Percentiles rank a stretch among this genome's conserved stretches.
phyloP scores from a whole-genome alignment of 495 filamentous ascomycete species.

The Sphaerosporella brunnea region DNA sequence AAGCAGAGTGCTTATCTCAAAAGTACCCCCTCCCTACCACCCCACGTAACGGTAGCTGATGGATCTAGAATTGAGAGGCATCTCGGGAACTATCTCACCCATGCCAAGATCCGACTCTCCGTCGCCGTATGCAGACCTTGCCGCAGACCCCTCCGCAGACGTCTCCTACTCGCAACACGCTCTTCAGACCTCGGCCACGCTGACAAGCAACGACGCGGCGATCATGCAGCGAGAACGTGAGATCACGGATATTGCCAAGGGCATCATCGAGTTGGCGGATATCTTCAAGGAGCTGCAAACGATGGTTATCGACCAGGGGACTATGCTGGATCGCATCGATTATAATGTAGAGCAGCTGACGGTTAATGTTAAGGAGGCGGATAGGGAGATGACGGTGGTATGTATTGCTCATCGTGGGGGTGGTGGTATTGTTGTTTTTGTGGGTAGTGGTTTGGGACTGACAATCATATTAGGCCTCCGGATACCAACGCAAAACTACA shows the following conservation, averaged over 20 bases:
- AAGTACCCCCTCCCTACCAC: slow-evolving; percentile 37
- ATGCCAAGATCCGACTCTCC: slow-evolving; percentile 37
- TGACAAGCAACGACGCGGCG: slow-evolving; percentile 60
- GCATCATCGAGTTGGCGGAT: slow-evolving; percentile 89
- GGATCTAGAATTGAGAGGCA: slow-evolving; percentile 58
- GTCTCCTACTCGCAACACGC: slow-evolving; percentile 80
- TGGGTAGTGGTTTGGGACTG: no score
- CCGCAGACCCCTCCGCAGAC: slow-evolving; percentile 39
- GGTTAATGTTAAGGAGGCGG: slow-evolving; percentile 72
- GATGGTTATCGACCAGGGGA: slow-evolving; percentile 97
- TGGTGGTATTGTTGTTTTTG: not conserved
- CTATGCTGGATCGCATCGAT: slow-evolving; percentile 92
- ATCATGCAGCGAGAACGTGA: slow-evolving; percentile 91
- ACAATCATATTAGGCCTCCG: no score
- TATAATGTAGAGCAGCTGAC: slow-evolving; percentile 94
- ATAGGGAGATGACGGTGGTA: slow-evolving; percentile 77
- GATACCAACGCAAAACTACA: slow-evolving; percentile 74
- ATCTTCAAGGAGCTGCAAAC: slow-evolving; percentile 90
- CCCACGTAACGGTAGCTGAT: slow-evolving; percentile 11
- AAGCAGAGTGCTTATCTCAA: slow-evolving; percentile 94
- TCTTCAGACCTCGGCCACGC: slow-evolving; percentile 48
- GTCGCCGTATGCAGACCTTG: slow-evolving; percentile 16
- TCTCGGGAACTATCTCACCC: slow-evolving; percentile 46
- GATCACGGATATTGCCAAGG: slow-evolving; percentile 92
- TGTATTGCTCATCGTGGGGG: slow-evolving; percentile 19